Evolutionary conservation across 1,284 basidiomycete species (phyloP), one percentile per base, ranked within the genome.

Genomic region (Puccinia coronata): DNA sequence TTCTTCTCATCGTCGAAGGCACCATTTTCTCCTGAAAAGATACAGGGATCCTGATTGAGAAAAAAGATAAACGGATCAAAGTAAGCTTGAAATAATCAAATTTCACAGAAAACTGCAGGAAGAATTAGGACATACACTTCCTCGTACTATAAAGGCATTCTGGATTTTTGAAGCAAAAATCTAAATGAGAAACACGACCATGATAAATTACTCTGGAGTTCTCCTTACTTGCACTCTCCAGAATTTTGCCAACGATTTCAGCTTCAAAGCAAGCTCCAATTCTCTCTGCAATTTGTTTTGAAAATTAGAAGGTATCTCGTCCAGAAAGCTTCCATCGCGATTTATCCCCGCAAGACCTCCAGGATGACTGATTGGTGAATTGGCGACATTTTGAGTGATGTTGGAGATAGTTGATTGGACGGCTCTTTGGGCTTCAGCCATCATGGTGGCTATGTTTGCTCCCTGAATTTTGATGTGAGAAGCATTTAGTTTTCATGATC

Each of bases 121-220:
- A 67, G 41, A 67, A 67, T 67, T 25, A 65, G 16, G 20, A 75
- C 72, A 31, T 25, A 81, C 80, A 53, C 72, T 81, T 16, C 80
- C 80, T 39, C 80, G 72, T 31, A 65, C 71, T 20, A 81, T 69
- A 55, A 81, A 81, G 8, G 80, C 80, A 75, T 81, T 81, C 80
- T 81, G 43, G 31, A 55, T 41, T 11, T 9, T 28, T 61, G 23
- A n/a, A 57, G 55, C 34, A 11, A 25, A 41, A 43, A 28, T 67
- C 23, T n/a, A 63, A 63, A 2, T 67, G 3, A 23, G 39, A 43
- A 67, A 47, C 20, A 43, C 3, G 39, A 11, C n/a, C 39, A 0
- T 25, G 18, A 14, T 43, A 43, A 25, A 5, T 57, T 16, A 43
- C 25, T 5, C n/a, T 3, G 3, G 28, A 6, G 23, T 43, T 36